Evolutionary conservation across 2,329 filamentous ascomycete genomes (phyloP).

Genomic region (Pseudogymnoascus sp.): DNA sequence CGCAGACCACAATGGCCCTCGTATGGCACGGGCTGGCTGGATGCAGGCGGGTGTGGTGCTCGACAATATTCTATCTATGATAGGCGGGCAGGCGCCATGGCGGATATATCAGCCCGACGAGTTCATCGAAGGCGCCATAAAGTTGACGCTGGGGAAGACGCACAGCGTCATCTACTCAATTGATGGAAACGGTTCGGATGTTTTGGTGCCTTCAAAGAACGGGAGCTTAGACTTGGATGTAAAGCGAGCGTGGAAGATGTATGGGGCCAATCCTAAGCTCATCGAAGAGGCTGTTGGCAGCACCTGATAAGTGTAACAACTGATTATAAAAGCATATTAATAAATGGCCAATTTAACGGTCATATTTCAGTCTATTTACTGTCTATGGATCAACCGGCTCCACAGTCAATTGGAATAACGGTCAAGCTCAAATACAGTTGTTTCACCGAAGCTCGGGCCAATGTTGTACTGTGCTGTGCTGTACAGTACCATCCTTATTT

Average conservation of each 20-base stretch:
- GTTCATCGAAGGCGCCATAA: slow-evolving; percentile 30
- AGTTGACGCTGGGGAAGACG: slow-evolving; percentile 33
- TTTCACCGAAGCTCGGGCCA: no score
- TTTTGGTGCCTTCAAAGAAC: not conserved
- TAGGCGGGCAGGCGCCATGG: slow-evolving; percentile 26
- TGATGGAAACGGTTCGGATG: not conserved
- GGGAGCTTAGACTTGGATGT: slow-evolving; percentile 17
- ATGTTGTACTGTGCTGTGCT: no score
- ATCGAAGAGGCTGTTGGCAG: not conserved
- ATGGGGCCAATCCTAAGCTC: slow-evolving; percentile 14
- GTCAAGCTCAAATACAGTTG: no score
- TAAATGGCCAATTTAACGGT: no score
- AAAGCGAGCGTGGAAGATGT: slow-evolving; percentile 16
- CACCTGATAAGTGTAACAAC: no score
- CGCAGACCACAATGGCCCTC: slow-evolving; percentile 35
- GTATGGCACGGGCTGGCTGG: slow-evolving; percentile 38
- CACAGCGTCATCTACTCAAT: not conserved
- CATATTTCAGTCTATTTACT: no score
- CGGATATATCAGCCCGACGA: slow-evolving; percentile 27
- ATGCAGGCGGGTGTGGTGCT: slow-evolving; percentile 38
- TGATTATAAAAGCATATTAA: no score
- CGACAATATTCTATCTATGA: slow-evolving; percentile 38
- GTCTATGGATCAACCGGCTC: no score
- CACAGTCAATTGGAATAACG: no score
- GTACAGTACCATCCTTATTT: not conserved